Evolutionary conservation across 2,329 filamentous ascomycete genomes (phyloP).

Genomic region (Apiospora marii): DNA sequence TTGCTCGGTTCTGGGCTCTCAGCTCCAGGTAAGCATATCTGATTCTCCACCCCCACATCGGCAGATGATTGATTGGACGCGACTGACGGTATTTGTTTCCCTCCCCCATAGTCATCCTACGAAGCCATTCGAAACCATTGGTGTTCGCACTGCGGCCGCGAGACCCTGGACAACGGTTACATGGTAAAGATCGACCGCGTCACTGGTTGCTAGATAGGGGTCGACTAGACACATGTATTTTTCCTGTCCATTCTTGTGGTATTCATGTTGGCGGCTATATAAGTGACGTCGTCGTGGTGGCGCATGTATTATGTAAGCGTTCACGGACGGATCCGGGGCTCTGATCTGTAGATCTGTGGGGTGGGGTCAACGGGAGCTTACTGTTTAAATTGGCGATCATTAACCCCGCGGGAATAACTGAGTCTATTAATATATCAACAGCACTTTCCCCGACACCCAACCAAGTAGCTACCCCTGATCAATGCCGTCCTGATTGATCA

Average conservation of each 20-base stretch:
- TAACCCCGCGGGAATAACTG: not conserved
- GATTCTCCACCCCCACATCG: not conserved
- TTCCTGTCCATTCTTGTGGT: not conserved
- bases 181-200: not conserved
- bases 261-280: not conserved
- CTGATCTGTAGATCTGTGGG: not conserved
- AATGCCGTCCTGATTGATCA: not conserved
- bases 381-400: not conserved
- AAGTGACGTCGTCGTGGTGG: not conserved
- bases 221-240: not conserved
- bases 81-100: not conserved
- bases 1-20: not conserved
- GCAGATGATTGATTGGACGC: not conserved
- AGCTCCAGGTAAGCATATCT: not conserved
- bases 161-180: not conserved
- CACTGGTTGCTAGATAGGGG: not conserved
- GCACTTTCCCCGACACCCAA: no score
- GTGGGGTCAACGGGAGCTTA: not conserved
- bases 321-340: not conserved
- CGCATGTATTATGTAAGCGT: not conserved
- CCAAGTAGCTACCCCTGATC: not conserved
- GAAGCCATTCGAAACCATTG: not conserved
- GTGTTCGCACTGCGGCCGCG: not conserved
- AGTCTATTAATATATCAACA: no score
- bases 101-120: not conserved